Evolutionary conservation across 306 rosid genomes (phyloP), one percentile per base, ranked within the genome.

Genomic region (Pyrus communis): DNA sequence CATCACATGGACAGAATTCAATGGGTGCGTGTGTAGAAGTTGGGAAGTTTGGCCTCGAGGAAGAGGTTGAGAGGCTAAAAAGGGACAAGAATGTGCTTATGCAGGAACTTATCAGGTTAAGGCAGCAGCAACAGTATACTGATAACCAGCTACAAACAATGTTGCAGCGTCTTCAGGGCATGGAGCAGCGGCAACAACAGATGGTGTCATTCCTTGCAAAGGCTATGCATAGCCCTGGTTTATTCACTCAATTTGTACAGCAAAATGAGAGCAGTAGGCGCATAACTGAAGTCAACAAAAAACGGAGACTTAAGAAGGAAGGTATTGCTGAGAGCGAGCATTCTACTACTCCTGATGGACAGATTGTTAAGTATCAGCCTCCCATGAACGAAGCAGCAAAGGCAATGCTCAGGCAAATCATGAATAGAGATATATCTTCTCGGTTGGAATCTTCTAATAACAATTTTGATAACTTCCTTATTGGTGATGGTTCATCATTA

Each of bases 161-260:
- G 97, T 93, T 88, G 77, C 96, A 92, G 80, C 97, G 93, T 78
- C 91, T 95, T 77, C 99, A 91, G 70, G 97, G 99, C 51, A 95
- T 95, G 99, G 99, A 95, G 82, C 99, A 92, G 75, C 82, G 99
- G 59, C 99, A 95, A 70, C 97, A 92, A 80, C 97, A 95, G 80
- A 92, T 95, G 97, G 92, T 95, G 97, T 92, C 99, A 65, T 95
- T 95, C 81, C 93, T 95, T 69, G 99, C 99, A 19, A 95, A 92
- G 85, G 99, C 97, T 45, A 90, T 92, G 70, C 97, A 92, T 83
- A 92, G 99, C 85, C 97, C 99, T 78, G 88, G 97, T 72, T 95
- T 95, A 79, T 86, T 95, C 79, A 90, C 96, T 78, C 97, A 95
- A 81, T 95, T 95, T 84, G 93, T 95, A 62, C 96, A 95, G 84